phyloP scores from a whole-genome alignment of 805 yeast genomes.

The Ogataea salicorniae region DNA sequence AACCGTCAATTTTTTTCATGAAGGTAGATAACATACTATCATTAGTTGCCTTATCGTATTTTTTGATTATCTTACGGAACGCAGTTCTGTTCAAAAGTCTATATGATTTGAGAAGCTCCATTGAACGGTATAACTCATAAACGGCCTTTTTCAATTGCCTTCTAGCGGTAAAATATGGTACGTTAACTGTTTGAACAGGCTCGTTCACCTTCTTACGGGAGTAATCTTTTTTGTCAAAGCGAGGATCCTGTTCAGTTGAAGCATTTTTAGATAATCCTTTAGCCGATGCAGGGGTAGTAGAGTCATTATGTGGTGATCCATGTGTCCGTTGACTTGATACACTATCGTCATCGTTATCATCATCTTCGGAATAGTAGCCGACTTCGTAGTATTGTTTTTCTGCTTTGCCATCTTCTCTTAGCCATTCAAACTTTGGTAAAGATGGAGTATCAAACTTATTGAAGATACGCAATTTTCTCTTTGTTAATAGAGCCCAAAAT shows the following conservation, averaged over 20 bases:
- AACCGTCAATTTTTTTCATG: constrained; percentile 50
- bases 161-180: constrained; percentile 61
- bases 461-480: constrained; percentile 24
- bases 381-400: constrained; percentile 33
- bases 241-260: constrained; percentile 18
- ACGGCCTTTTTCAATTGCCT: constrained; percentile 65
- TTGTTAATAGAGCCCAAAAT: constrained; percentile 20
- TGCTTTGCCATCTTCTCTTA: constrained; percentile 22
- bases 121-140: constrained; percentile 65
- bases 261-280: neutral
- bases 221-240: constrained; percentile 46
- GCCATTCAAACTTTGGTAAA: constrained; percentile 35
- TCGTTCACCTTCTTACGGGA: constrained; percentile 23
- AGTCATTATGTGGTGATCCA: no score
- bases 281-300: no score
- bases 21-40: constrained; percentile 41
- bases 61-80: constrained; percentile 81
- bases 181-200: constrained; percentile 10
- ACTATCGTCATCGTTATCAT: constrained; percentile 3
- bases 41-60: constrained; percentile 72
- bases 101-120: constrained; percentile 67
- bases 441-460: constrained; percentile 39
- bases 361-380: constrained; percentile 24
- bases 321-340: neutral
- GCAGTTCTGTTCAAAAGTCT: constrained; percentile 80